Evolutionary conservation across 768 basidiomycete species (phyloP).

Genomic region (Phylloporus scabripes): DNA sequence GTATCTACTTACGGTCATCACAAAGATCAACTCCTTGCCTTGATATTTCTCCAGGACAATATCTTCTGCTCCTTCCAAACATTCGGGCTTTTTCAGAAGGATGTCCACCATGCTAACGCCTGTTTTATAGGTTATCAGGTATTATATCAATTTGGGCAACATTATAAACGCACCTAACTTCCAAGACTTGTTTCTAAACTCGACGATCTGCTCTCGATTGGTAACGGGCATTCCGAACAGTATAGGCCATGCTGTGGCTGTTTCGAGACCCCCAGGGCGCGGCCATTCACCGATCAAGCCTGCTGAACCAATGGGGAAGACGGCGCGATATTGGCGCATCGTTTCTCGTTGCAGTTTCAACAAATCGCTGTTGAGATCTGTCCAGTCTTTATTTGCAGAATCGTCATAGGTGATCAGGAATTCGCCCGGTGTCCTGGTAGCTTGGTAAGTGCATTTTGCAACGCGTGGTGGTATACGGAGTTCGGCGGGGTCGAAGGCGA

Average conservation of each 20-base stretch:
- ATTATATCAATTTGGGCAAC: not conserved
- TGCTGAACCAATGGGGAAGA: not conserved
- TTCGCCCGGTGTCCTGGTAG: slow-evolving; percentile 2
- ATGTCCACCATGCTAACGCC: not conserved
- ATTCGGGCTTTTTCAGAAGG: no score
- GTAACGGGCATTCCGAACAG: not conserved
- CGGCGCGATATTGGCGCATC: not conserved
- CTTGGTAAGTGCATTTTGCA: not conserved
- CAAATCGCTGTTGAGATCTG: not conserved
- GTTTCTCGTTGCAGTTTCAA: not conserved
- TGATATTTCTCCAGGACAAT: not conserved
- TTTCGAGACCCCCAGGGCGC: not conserved
- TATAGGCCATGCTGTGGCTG: no score
- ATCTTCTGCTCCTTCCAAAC: not conserved
- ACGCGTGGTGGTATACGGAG: slow-evolving; percentile 1
- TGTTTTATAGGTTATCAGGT: not conserved
- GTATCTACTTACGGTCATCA: not conserved
- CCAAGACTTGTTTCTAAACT: not conserved
- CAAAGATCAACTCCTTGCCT: not conserved
- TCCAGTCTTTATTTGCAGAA: not conserved
- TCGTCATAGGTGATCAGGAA: not conserved
- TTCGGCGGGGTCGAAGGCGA: slow-evolving; percentile 1
- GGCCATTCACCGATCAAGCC: slow-evolving; percentile 1
- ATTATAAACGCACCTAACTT: not conserved
- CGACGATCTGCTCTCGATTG: not conserved